Evolutionary conservation across 1,284 basidiomycete species (phyloP).

Genomic region (Coriolopsis trogii): DNA sequence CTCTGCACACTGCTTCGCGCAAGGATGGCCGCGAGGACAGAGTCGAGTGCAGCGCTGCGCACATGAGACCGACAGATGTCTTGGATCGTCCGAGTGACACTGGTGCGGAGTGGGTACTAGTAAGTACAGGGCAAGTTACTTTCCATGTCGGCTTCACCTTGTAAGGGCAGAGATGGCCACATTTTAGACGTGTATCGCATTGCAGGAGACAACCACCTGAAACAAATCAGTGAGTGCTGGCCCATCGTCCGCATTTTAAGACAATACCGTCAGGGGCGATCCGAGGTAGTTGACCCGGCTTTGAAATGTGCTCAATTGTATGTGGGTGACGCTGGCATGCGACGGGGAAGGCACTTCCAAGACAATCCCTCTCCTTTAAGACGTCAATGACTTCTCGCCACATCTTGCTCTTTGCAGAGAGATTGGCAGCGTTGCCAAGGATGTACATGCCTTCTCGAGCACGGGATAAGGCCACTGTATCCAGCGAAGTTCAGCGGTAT

Average conservation of each 20-base stretch:
- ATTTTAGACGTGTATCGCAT: slow-evolving; percentile 61
- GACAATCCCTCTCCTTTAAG: slow-evolving; percentile 45
- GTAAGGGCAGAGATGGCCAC: slow-evolving; percentile 71
- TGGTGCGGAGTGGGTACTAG: slow-evolving; percentile 26
- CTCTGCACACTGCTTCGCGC: slow-evolving; percentile 53
- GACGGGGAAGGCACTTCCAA: slow-evolving; percentile 61
- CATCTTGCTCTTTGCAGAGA: slow-evolving; percentile 49
- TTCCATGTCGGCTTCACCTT: slow-evolving; percentile 44
- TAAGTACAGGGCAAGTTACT: background rate
- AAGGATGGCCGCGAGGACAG: slow-evolving; percentile 64
- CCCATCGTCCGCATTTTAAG: background rate
- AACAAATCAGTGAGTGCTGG: background rate
- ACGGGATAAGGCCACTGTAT: slow-evolving; percentile 69
- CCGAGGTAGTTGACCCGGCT: slow-evolving; percentile 54
- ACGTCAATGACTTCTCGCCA: slow-evolving; percentile 64
- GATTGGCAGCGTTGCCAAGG: slow-evolving; percentile 63
- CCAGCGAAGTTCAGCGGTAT: background rate
- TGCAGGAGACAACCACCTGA: slow-evolving; percentile 62
- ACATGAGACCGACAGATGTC: slow-evolving; percentile 56
- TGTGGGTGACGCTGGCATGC: slow-evolving; percentile 62
- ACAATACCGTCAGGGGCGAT: slow-evolving; percentile 50
- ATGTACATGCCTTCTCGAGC: slow-evolving; percentile 75
- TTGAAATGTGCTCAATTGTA: slow-evolving; percentile 40
- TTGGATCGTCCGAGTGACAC: slow-evolving; percentile 70
- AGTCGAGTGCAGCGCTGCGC: slow-evolving; percentile 52